Percentiles rank a stretch among this genome's conserved stretches.
phyloP scores from a whole-genome alignment of 164 flowering plant genomes.

The Akebia trifoliata region DNA sequence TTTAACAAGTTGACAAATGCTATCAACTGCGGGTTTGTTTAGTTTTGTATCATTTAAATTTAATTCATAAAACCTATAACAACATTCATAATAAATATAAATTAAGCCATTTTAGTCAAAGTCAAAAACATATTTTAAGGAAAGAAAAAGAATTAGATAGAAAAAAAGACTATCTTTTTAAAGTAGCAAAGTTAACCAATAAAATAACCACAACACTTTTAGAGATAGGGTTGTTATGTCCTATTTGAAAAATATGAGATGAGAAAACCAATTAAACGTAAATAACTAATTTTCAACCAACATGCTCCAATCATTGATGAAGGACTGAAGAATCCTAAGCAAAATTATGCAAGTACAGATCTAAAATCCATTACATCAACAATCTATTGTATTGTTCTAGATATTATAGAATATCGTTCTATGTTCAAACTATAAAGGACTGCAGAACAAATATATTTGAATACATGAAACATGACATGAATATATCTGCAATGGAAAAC shows the following conservation, averaged over 20 bases:
- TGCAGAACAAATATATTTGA: conserved; percentile 26
- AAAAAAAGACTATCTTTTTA: conserved; percentile 35
- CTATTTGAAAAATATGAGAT: conserved; percentile 29
- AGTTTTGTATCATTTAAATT: conserved; percentile 67
- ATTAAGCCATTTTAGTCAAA: too few species aligned
- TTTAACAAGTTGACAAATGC: conserved; percentile 64
- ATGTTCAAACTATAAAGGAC: conserved; percentile 80
- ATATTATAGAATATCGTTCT: conserved; percentile 77
- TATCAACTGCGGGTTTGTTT: conserved; percentile 55
- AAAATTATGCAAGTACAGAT: conserved; percentile 66
- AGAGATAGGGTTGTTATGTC: conserved; percentile 67
- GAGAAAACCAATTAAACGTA: not conserved
- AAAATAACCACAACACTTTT: conserved; percentile 52
- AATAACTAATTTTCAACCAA: conserved; percentile 2
- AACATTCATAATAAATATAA: not conserved
- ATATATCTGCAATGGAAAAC: not conserved
- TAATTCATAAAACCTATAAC: conserved; percentile 67
- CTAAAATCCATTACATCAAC: conserved; percentile 62
- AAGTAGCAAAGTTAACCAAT: conserved; percentile 53
- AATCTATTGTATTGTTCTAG: conserved; percentile 86
- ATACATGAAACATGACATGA: conserved; percentile 3
- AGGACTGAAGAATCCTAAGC: conserved; percentile 38
- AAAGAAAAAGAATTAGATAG: not conserved
- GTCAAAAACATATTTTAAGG: not conserved
- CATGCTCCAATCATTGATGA: not conserved